These are phyloP conservation scores for Piromyces finnis DNA, from an alignment of 192 early-diverging fungal genomes.

Conservation along the genomic window DNA sequence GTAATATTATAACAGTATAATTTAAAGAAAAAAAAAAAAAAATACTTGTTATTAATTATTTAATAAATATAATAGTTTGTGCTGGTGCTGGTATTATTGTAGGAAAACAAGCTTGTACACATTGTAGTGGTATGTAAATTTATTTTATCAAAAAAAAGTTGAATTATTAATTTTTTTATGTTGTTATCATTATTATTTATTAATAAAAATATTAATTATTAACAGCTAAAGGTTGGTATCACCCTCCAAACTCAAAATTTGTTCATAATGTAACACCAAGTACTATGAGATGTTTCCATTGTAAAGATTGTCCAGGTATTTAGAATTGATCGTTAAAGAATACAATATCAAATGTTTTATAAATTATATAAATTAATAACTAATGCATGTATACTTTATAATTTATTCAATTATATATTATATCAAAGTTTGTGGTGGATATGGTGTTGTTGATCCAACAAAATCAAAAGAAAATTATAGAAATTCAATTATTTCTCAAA, in stretches of 20 bases:
- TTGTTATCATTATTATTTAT: too few species aligned
- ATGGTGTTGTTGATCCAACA: background rate
- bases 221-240: background rate
- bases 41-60: too few species aligned
- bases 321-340: too few species aligned
- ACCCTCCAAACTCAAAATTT: background rate
- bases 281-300: background rate
- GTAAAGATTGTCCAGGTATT: background rate
- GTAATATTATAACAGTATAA: background rate
- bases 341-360: too few species aligned
- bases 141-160: too few species aligned
- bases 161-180: too few species aligned
- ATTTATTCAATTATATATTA: too few species aligned
- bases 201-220: too few species aligned
- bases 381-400: too few species aligned
- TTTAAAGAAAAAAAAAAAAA: too few species aligned
- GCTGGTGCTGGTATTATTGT: background rate
- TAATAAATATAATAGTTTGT: background rate
- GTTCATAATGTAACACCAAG: background rate
- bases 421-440: background rate
- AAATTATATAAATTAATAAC: too few species aligned
- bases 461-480: background rate
- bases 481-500: background rate
- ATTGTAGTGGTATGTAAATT: background rate
- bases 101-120: background rate